Percentiles rank a stretch among this genome's conserved stretches.
Conservation (phyloP, 1,284 basidiomycete genomes). For the Ustilago trichophora region DNA sequence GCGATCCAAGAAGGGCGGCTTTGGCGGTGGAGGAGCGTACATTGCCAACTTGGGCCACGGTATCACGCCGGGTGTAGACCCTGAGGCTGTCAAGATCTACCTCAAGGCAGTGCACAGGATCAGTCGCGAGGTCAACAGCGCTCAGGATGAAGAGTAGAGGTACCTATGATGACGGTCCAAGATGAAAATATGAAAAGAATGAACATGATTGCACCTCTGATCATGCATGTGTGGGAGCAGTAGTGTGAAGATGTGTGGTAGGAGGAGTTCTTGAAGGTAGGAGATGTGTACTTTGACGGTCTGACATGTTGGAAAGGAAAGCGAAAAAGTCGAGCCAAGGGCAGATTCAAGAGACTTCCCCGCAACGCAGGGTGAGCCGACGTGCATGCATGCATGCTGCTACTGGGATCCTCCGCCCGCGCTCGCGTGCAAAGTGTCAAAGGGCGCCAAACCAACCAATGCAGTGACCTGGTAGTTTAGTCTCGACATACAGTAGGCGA, state of each 20-base stretch:
- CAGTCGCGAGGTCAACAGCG: slow-evolving; percentile 54
- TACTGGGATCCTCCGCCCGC: too few relatives aligned
- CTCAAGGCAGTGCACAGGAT: slow-evolving; percentile 62
- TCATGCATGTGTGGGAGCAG: too few relatives aligned
- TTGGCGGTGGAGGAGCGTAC: slow-evolving; percentile 72
- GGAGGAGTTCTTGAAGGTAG: too few relatives aligned
- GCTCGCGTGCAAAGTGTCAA: too few relatives aligned
- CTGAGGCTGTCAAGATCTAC: slow-evolving; percentile 60
- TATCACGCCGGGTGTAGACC: slow-evolving; percentile 71
- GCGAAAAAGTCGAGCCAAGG: too few relatives aligned
- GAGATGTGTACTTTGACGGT: neutral
- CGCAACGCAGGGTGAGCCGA: slow-evolving; percentile 1
- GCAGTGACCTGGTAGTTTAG: too few relatives aligned
- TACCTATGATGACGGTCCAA: too few relatives aligned
- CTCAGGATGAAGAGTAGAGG: slow-evolving; percentile 40
- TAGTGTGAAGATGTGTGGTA: too few relatives aligned
- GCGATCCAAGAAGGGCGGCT: slow-evolving; percentile 73
- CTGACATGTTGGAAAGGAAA: too few relatives aligned
- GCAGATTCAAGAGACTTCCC: neutral
- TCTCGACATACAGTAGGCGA: too few relatives aligned
- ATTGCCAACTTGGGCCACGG: slow-evolving; percentile 98
- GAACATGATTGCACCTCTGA: neutral
- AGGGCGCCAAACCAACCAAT: too few relatives aligned
- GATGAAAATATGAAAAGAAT: too few relatives aligned
- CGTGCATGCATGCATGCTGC: slow-evolving; percentile 2